These are phyloP conservation scores for Xylaria sp. DNA, from an alignment of 2,329 filamentous ascomycete species.

Conservation along the genomic window DNA sequence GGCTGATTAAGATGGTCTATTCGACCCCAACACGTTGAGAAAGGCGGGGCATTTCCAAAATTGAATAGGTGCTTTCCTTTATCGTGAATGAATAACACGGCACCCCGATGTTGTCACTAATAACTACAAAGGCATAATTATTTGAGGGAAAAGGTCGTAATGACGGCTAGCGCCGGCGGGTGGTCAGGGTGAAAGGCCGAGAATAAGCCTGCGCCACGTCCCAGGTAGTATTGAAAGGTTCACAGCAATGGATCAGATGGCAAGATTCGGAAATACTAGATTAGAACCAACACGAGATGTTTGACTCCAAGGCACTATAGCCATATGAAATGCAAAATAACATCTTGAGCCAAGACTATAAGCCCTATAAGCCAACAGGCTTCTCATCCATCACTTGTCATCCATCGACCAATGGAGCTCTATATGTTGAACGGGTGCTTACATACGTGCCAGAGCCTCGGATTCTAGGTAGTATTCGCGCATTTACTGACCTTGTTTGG, in stretches of 20 bases:
- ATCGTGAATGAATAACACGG: no score
- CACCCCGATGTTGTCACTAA: no score
- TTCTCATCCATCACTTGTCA: not conserved
- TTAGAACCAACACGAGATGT: not conserved
- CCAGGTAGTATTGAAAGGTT: no score
- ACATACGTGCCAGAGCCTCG: not conserved
- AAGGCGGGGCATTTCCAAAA: no score
- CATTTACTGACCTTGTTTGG: not conserved
- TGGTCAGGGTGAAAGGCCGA: no score
- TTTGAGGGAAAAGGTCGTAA: no score
- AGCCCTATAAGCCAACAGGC: slow-evolving; percentile 5
- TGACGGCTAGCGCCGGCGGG: no score
- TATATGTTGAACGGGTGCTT: not conserved
- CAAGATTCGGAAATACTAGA: not conserved
- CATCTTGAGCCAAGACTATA: not conserved
- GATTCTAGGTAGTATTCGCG: not conserved
- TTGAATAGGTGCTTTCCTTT: no score
- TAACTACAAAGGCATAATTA: no score
- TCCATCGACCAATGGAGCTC: not conserved
- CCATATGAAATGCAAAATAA: not conserved
- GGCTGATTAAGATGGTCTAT: no score
- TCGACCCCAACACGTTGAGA: no score
- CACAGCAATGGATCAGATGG: no score
- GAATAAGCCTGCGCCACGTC: not conserved
- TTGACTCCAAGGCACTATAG: slow-evolving; percentile 1